Evolutionary conservation across 208 protist genomes (phyloP).

Genomic region (Dictyostelium gargantuum): DNA sequence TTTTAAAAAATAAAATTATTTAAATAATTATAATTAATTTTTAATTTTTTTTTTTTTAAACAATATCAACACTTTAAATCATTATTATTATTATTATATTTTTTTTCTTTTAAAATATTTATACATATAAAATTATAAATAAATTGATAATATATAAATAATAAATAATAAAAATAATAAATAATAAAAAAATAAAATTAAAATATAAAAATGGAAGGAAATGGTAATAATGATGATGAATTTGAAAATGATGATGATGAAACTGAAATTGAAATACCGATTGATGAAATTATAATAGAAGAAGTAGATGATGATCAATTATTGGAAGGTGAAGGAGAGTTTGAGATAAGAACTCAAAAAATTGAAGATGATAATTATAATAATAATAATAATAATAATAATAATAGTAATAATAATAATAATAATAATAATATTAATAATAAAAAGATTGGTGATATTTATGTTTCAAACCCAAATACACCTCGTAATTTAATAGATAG

Average conservation of each 20-base stretch:
- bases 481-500: not conserved
- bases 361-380: not conserved
- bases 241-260: not conserved
- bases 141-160: too few relatives aligned
- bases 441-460: not conserved
- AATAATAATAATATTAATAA: not conserved
- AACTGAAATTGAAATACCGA: not conserved
- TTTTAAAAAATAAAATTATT: not conserved
- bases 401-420: not conserved
- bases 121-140: not conserved
- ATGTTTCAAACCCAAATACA: not conserved
- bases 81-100: not conserved
- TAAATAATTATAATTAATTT: not conserved
- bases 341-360: not conserved
- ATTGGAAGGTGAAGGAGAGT: not conserved
- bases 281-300: constrained; percentile 34
- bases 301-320: not conserved
- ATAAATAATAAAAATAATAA: too few relatives aligned
- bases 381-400: not conserved
- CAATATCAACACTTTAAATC: too few relatives aligned
- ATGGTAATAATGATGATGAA: not conserved
- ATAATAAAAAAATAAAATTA: not conserved
- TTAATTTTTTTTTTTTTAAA: not conserved
- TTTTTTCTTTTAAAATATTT: not conserved
- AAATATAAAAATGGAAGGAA: not conserved